These are phyloP conservation scores for Phylloporus arenicola DNA, from an alignment of 768 basidiomycete species.

Conservation along the genomic window DNA sequence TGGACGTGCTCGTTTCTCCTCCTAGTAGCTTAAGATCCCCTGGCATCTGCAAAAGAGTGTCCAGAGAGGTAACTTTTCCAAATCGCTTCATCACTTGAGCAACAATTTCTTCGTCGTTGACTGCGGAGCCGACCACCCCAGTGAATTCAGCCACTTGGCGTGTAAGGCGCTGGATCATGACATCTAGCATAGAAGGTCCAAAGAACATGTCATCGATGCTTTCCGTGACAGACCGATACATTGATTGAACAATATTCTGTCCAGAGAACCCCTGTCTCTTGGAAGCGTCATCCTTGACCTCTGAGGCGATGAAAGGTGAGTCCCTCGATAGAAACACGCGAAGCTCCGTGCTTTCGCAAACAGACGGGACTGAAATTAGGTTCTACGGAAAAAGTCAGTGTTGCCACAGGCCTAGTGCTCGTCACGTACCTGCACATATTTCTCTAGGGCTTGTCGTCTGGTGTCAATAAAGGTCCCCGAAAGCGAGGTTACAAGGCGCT, in stretches of 20 bases:
- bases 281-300: slow-evolving; percentile 31
- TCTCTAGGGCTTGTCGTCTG: slow-evolving; percentile 73
- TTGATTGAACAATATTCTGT: slow-evolving; percentile 72
- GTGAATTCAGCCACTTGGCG: slow-evolving; percentile 87
- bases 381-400: slow-evolving; percentile 41
- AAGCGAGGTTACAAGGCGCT: slow-evolving; percentile 83
- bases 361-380: slow-evolving; percentile 64
- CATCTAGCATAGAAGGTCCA: slow-evolving; percentile 92
- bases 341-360: slow-evolving; percentile 79
- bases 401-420: no score
- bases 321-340: slow-evolving; percentile 83
- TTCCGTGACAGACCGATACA: slow-evolving; percentile 89
- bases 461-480: slow-evolving; percentile 86
- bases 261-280: slow-evolving; percentile 56
- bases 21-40: slow-evolving; percentile 77
- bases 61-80: slow-evolving; percentile 60
- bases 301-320: slow-evolving; percentile 71
- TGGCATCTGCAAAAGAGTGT: slow-evolving; percentile 65
- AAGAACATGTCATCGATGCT: slow-evolving; percentile 98
- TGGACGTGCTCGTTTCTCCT: slow-evolving; percentile 83
- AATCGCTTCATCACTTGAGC: slow-evolving; percentile 71
- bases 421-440: slow-evolving; percentile 74
- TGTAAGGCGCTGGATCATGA: slow-evolving; percentile 86
- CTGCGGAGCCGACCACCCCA: slow-evolving; percentile 71
- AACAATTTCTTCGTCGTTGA: slow-evolving; percentile 81